phyloP scores from a whole-genome alignment of 1,284 basidiomycete species.

The Ceratobasidium sp. region DNA sequence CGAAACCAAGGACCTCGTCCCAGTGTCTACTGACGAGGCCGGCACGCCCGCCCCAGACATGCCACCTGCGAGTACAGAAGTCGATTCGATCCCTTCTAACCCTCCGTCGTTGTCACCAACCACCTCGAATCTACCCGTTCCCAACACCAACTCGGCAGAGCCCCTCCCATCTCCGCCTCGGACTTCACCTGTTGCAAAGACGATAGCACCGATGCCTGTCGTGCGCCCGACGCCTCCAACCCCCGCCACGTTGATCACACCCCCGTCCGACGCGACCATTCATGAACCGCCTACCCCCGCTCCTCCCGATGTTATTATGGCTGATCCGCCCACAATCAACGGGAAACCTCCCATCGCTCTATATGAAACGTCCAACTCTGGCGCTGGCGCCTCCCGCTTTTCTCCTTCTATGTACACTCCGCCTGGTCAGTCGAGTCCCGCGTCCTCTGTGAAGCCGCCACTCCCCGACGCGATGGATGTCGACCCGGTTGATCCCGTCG shows the following conservation, averaged over 20 bases:
- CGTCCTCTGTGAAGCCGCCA: not conserved
- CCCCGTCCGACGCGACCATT: not conserved
- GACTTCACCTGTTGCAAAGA: not conserved
- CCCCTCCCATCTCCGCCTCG: not conserved
- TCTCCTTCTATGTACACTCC: not conserved
- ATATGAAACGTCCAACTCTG: no score
- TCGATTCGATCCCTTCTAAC: not conserved
- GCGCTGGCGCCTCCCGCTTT: no score
- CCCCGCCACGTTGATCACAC: not conserved
- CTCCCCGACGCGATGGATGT: conserved; percentile 27
- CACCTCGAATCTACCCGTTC: not conserved
- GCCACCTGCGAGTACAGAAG: not conserved
- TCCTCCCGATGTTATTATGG: conserved; percentile 3
- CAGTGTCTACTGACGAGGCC: not conserved
- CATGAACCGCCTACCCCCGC: not conserved
- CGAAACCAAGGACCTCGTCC: conserved; percentile 2
- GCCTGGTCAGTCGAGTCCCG: not conserved
- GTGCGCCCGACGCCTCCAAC: not conserved
- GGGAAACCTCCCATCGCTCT: not conserved
- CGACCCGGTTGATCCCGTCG: not conserved
- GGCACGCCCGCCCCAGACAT: not conserved
- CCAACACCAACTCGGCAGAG: not conserved
- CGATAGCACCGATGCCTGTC: no score
- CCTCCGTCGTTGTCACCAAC: not conserved
- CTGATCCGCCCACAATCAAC: conserved; percentile 1